phyloP scores from a whole-genome alignment of 306 rosid species.

The Hippophae rhamnoides region DNA sequence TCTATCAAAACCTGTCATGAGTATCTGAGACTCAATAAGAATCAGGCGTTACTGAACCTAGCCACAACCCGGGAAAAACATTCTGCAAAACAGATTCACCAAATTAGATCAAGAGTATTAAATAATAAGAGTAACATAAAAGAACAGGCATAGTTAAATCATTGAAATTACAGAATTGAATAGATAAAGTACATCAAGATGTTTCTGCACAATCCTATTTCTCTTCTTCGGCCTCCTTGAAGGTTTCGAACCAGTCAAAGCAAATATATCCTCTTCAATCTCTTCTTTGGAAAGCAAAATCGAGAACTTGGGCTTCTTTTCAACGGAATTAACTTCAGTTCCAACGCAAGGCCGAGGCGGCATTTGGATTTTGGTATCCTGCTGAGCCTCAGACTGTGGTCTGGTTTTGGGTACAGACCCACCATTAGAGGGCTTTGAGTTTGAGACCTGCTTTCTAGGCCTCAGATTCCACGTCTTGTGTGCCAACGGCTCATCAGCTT shows the following conservation, averaged over 20 bases:
- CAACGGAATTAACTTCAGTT: background rate
- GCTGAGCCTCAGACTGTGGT: background rate
- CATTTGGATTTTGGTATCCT: background rate
- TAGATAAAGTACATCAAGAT: constrained; percentile 25
- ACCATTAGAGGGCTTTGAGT: constrained; percentile 3
- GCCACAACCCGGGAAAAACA: constrained; percentile 21
- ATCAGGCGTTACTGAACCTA: constrained; percentile 10
- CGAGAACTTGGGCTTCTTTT: background rate
- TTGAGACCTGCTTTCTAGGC: constrained; percentile 20
- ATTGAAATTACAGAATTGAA: background rate
- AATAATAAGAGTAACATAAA: background rate
- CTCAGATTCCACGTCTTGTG: constrained; percentile 30
- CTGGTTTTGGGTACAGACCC: background rate
- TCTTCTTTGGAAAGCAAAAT: constrained; percentile 18
- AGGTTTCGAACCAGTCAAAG: constrained; percentile 25
- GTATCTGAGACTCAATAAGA: constrained; percentile 21
- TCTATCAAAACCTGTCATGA: constrained; percentile 14
- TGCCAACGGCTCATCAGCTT: background rate
- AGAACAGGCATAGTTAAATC: background rate
- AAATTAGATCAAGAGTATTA: background rate
- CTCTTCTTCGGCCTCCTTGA: constrained; percentile 23
- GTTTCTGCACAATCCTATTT: constrained; percentile 15
- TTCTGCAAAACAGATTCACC: constrained; percentile 25
- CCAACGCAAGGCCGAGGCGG: background rate
- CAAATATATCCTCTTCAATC: constrained; percentile 29